A percentile compares a stretch with the other conserved stretches of the same genome.
phyloP scores from a whole-genome alignment of 2,329 filamentous ascomycete species.

The Mollisiaceae sp. region DNA sequence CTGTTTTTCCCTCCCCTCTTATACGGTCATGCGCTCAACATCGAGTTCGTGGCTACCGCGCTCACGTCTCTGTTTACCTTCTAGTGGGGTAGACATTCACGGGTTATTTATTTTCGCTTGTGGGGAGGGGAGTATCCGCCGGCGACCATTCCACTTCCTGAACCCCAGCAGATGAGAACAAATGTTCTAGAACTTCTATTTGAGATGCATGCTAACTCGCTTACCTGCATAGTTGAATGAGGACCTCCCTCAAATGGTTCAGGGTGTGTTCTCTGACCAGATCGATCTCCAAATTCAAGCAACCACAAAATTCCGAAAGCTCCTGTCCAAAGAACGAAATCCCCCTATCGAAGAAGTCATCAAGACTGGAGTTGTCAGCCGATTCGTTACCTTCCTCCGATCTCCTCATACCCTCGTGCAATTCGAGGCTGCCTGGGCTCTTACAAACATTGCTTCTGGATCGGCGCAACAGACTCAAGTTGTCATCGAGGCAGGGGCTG shows the following conservation, averaged over 20 bases:
- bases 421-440: conserved; percentile 98
- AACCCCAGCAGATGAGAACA: conserved; percentile 18
- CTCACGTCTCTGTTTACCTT: conserved; percentile 35
- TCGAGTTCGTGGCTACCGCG: neutral
- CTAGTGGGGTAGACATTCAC: conserved; percentile 39
- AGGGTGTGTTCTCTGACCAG: conserved; percentile 97
- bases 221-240: conserved; percentile 76
- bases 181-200: conserved; percentile 16
- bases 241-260: conserved; percentile 97
- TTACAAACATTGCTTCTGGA: conserved; percentile 98
- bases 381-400: conserved; percentile 97
- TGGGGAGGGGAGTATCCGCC: conserved; percentile 27
- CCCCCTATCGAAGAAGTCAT: conserved; percentile 99
- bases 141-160: conserved; percentile 26
- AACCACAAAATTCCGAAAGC: conserved; percentile 97
- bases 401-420: conserved; percentile 98
- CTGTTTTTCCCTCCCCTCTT: neutral
- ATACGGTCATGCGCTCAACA: neutral
- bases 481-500: conserved; percentile 96
- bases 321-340: conserved; percentile 98
- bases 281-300: conserved; percentile 97
- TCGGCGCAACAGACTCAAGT: conserved; percentile 98
- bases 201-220: conserved; percentile 30
- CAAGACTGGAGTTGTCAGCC: conserved; percentile 95
- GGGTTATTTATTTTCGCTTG: conserved; percentile 41